These are phyloP conservation scores for Candida sphagnicola DNA, from an alignment of 805 yeast genomes.

Conservation along the genomic window DNA sequence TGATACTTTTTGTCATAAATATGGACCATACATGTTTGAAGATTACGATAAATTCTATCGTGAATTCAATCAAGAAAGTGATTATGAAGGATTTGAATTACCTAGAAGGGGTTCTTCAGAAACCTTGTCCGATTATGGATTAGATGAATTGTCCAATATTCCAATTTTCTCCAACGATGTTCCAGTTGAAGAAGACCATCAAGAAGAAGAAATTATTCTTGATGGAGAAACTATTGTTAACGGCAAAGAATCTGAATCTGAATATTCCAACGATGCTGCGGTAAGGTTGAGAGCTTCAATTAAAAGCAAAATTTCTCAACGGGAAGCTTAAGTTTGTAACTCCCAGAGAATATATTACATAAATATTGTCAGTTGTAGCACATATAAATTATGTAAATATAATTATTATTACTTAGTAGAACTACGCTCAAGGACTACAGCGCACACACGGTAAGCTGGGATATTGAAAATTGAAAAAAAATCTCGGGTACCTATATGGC, in stretches of 20 bases:
- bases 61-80: constrained; percentile 16
- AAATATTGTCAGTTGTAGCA: too few relatives aligned
- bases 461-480: too few relatives aligned
- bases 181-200: constrained; percentile 4
- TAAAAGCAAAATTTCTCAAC: not conserved
- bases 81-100: not conserved
- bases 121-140: constrained; percentile 6
- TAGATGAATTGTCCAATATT: constrained; percentile 21
- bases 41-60: constrained; percentile 31
- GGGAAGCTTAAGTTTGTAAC: not conserved
- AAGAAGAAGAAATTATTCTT: constrained; percentile 3
- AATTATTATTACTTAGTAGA: too few relatives aligned
- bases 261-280: not conserved
- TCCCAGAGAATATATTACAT: too few relatives aligned
- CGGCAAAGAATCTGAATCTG: not conserved
- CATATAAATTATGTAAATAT: too few relatives aligned
- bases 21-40: constrained; percentile 36
- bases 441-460: too few relatives aligned
- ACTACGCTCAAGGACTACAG: too few relatives aligned
- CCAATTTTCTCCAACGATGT: constrained; percentile 23
- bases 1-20: constrained; percentile 30
- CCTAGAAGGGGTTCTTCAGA: not conserved
- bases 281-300: not conserved
- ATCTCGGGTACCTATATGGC: too few relatives aligned
- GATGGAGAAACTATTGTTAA: constrained; percentile 3